phyloP scores from a whole-genome alignment of 345 rosid species.

The Gossypioides kirkii region DNA sequence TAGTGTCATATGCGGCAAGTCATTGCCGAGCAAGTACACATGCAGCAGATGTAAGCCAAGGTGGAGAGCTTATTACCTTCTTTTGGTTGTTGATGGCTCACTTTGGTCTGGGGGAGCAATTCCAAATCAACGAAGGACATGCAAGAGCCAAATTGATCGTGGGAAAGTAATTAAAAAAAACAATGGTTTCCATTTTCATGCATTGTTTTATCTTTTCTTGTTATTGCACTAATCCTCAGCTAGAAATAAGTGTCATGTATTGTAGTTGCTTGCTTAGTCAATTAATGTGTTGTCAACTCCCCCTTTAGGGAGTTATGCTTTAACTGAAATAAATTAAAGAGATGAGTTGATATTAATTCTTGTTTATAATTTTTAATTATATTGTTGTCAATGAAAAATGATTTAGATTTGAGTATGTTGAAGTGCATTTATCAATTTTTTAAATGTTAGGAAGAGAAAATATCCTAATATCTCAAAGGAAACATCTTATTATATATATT shows the following conservation, averaged over 20 bases:
- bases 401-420: no score
- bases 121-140: conserved; percentile 43
- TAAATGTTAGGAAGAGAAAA: no score
- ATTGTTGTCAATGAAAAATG: no score
- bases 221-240: background rate
- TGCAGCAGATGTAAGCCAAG: conserved; percentile 49
- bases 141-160: conserved; percentile 43
- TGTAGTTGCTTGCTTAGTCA: background rate
- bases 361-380: no score
- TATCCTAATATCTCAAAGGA: no score
- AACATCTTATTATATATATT: no score
- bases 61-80: conserved; percentile 54
- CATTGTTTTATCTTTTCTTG: background rate
- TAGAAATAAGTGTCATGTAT: background rate
- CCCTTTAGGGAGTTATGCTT: no score
- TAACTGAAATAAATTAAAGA: no score
- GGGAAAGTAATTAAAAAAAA: conserved; percentile 21
- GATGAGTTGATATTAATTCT: no score
- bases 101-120: conserved; percentile 47
- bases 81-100: conserved; percentile 76
- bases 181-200: background rate
- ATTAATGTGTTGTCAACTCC: background rate
- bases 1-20: conserved; percentile 47
- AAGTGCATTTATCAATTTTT: no score
- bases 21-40: conserved; percentile 49